These are phyloP conservation scores for Rosellinia necatrix DNA, from an alignment of 2,329 filamentous ascomycete species.

Conservation along the genomic window DNA sequence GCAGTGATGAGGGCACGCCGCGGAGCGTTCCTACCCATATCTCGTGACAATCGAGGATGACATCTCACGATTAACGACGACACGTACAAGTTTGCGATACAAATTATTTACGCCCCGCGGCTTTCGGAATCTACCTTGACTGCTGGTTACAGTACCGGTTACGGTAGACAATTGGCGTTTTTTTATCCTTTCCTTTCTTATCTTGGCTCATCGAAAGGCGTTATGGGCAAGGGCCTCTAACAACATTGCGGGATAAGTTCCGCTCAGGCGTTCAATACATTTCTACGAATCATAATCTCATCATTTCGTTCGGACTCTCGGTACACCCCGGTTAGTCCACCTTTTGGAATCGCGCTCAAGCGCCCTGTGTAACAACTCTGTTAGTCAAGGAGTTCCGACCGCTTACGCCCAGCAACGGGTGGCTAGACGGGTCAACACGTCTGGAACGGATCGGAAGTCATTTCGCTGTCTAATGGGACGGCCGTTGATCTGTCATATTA, in stretches of 20 bases:
- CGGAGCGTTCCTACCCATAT: conserved; percentile 57
- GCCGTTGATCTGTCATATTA: conserved; percentile 4
- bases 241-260: conserved; percentile 25
- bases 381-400: conserved; percentile 23
- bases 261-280: conserved; percentile 27
- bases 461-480: conserved; percentile 1
- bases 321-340: not conserved
- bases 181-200: conserved; percentile 5
- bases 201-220: conserved; percentile 33
- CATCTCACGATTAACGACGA: conserved; percentile 42
- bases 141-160: conserved; percentile 19
- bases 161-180: conserved; percentile 12
- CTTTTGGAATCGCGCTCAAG: conserved; percentile 20
- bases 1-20: conserved; percentile 61
- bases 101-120: conserved; percentile 39
- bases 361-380: conserved; percentile 27
- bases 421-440: conserved; percentile 12
- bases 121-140: conserved; percentile 30
- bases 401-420: conserved; percentile 26
- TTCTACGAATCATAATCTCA: conserved; percentile 16
- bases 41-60: conserved; percentile 39
- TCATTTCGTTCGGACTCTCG: conserved; percentile 8
- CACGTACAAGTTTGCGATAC: conserved; percentile 42
- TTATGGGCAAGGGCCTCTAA: conserved; percentile 26
- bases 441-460: not conserved